phyloP scores from a whole-genome alignment of 2,329 filamentous ascomycete genomes.

The Pestalotiopsis fici region DNA sequence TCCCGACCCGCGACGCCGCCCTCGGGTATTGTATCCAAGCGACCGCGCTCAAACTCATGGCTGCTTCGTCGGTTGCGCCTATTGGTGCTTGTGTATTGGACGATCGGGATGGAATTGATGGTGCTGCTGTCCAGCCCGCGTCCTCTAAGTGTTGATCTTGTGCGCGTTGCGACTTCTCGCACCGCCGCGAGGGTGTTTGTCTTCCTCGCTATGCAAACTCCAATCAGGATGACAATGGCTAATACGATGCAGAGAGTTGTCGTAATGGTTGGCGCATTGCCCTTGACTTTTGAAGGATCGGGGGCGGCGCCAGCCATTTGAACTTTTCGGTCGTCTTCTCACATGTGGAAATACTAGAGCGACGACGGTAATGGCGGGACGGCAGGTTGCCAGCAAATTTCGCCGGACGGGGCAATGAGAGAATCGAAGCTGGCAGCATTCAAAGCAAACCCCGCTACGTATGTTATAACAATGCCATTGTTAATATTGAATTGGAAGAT shows the following conservation, averaged over 20 bases:
- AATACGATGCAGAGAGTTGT: background rate
- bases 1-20: background rate
- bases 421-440: background rate
- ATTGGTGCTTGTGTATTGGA: background rate
- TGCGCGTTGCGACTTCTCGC: background rate
- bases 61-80: background rate
- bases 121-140: background rate
- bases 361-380: background rate
- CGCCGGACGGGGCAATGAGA: background rate
- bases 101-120: constrained; percentile 3
- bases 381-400: background rate
- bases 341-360: background rate
- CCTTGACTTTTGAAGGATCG: background rate
- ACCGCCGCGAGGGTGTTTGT: background rate
- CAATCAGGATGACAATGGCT: constrained; percentile 1
- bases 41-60: background rate
- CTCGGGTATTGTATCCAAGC: constrained; percentile 3
- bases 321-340: background rate
- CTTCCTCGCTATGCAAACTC: background rate
- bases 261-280: background rate
- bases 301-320: background rate
- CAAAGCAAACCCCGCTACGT: background rate
- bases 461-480: background rate
- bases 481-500: background rate
- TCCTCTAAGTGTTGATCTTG: background rate